Base-by-base conservation (phyloP, 257 asterid genomes). In the Solanum corneliomulleri region DNA sequence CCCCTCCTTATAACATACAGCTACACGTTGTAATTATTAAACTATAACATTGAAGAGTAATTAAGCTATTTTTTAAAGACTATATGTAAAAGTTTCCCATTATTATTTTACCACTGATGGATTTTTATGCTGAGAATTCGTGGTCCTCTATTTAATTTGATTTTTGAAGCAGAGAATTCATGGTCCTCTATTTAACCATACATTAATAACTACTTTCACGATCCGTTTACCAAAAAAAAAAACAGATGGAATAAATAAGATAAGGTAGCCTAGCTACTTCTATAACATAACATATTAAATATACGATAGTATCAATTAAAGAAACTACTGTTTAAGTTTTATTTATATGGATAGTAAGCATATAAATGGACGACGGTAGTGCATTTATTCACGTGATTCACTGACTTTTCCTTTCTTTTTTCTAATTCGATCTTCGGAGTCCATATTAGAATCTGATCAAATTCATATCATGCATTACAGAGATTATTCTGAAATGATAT, bases 371-470 rank as follows among this genome's bases (percentile, higher is more conserved):
- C 85, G 92, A 82, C 87, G 88, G 90, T 86, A 33, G 83, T 74
- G 88, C 88, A 87, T 84, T 87, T 88, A 62, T 90, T 88, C 93
- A 90, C 91, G 90, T 90, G 93, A 89, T 18, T 85, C 84, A 21
- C 88, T 68, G 37, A 47, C 60, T 52, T 60, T 70, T 66, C 33
- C 20, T 81, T 72, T 21, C n/a, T 58, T 21, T 27, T 52, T 52
- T 16, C 2, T 1, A 2, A 6, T 52, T 52, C 60, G 23, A 16
- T 52, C 3, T 52, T 16, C 1, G 2, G 10, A 52, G 3, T 52
- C 0, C 1, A 16, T 1, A 16, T 52, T 16, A 52, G 1, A 52
- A 9, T 16, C 1, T 16, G 2, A 52, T 16, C 16, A 52, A 52
- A 52, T 52, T 2, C 2, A 16, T 0, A 52, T 52, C 4, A 16